Evolutionary conservation across 2,329 filamentous ascomycete genomes (phyloP).

Genomic region (Xylaria sp.): DNA sequence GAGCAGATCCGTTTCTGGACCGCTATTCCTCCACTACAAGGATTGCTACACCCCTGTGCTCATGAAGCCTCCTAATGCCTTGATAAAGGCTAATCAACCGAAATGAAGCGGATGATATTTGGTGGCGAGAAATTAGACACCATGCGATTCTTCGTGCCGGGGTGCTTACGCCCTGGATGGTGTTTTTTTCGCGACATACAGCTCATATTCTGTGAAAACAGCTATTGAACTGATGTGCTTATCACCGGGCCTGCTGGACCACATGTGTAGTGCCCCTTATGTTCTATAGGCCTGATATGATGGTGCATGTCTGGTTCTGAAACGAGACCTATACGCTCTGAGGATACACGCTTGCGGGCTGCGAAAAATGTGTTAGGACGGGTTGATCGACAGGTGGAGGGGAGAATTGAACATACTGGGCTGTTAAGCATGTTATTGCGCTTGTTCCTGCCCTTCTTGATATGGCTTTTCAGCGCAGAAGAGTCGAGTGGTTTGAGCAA

Average conservation of each 20-base stretch:
- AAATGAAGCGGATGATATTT: conserved; percentile 22
- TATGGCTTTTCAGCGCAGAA: conserved; percentile 95
- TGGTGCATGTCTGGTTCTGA: conserved; percentile 15
- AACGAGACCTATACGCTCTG: conserved; percentile 62
- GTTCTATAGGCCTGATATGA: conserved; percentile 14
- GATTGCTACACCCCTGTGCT: conserved; percentile 30
- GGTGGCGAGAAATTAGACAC: conserved; percentile 13
- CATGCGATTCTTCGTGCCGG: conserved; percentile 16
- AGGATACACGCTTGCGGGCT: conserved; percentile 67
- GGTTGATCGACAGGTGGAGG: neutral
- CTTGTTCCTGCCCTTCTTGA: conserved; percentile 97
- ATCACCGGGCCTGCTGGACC: neutral
- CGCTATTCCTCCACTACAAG: conserved; percentile 22
- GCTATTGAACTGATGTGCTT: conserved; percentile 13
- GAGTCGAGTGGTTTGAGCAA: conserved; percentile 96
- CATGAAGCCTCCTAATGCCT: conserved; percentile 20
- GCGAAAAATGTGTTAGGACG: conserved; percentile 34
- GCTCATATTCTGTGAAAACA: conserved; percentile 22
- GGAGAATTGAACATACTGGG: conserved; percentile 73
- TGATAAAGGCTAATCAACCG: conserved; percentile 26
- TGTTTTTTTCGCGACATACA: conserved; percentile 13
- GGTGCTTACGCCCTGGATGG: conserved; percentile 4
- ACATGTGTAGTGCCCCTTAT: conserved; percentile 17
- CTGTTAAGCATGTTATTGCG: conserved; percentile 95
- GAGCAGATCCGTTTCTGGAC: conserved; percentile 28